A percentile compares a stretch with the other conserved stretches of the same genome.
Evolutionary conservation across 148 eudicot species (phyloP).

Genomic region (Tetragonia tetragonoides): DNA sequence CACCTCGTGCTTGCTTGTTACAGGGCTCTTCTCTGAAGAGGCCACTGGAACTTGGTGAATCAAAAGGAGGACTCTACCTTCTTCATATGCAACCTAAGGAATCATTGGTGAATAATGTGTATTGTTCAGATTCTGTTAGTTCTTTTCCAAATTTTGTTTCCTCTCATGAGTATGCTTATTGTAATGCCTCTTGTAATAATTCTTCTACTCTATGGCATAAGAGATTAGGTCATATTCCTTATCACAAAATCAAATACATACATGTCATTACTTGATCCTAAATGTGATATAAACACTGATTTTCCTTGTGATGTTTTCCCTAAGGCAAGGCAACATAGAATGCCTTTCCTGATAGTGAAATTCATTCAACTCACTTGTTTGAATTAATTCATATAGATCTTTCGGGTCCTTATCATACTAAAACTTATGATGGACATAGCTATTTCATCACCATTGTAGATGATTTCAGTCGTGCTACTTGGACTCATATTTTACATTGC

Average conservation of each 20-base stretch:
- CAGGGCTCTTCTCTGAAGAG: not conserved
- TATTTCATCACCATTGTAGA: not conserved
- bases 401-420: not conserved
- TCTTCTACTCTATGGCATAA: not conserved
- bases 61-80: not conserved
- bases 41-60: not conserved
- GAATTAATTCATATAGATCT: not conserved
- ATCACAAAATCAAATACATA: no score
- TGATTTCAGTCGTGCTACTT: not conserved
- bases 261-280: no score
- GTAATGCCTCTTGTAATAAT: not conserved
- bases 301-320: not conserved
- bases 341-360: not conserved
- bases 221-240: not conserved
- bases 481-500: not conserved
- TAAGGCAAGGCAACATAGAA: not conserved
- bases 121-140: no score
- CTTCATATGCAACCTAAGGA: not conserved
- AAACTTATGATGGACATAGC: not conserved
- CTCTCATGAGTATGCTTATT: not conserved
- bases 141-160: not conserved
- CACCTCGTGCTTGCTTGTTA: not conserved
- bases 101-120: not conserved
- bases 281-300: no score
- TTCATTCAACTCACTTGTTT: not conserved